Conservation (phyloP, 768 basidiomycete genomes). For the Lactarius psammicola region DNA sequence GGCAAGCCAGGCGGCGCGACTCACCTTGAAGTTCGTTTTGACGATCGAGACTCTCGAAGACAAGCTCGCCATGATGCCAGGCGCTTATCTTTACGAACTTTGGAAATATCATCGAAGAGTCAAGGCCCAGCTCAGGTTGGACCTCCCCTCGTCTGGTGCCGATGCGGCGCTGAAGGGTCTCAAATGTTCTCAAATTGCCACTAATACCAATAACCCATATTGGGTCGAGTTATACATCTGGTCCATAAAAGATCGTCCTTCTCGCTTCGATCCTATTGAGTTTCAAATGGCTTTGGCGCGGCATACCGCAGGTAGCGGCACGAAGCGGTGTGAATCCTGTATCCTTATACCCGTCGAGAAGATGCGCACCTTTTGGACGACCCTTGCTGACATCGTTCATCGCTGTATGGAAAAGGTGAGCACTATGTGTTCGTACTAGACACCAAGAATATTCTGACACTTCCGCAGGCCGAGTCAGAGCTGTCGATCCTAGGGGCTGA, state of each 20-base stretch:
- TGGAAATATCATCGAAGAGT: slow-evolving; percentile 11
- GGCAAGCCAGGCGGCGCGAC: neutral
- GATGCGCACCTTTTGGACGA: neutral
- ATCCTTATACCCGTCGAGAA: neutral
- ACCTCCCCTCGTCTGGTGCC: neutral
- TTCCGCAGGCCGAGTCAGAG: neutral
- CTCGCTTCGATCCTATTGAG: slow-evolving; percentile 2
- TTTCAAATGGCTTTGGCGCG: slow-evolving; percentile 5
- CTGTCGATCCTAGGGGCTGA: neutral
- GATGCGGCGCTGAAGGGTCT: neutral
- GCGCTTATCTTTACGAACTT: slow-evolving; percentile 8
- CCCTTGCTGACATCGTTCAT: neutral
- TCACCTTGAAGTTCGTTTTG: neutral
- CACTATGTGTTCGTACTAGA: neutral
- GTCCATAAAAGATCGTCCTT: neutral
- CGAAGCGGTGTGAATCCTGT: neutral
- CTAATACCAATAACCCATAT: neutral
- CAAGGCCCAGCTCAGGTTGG: neutral
- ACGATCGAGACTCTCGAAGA: slow-evolving; percentile 2
- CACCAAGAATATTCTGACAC: neutral
- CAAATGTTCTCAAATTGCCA: neutral
- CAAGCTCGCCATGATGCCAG: neutral
- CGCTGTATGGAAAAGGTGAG: neutral
- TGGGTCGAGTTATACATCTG: slow-evolving; percentile 1
- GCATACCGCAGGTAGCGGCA: neutral